Evolutionary conservation across 73 alveolate genomes (phyloP), one percentile per base, ranked within the genome.

Genomic region (Tetrahymena borealis): DNA sequence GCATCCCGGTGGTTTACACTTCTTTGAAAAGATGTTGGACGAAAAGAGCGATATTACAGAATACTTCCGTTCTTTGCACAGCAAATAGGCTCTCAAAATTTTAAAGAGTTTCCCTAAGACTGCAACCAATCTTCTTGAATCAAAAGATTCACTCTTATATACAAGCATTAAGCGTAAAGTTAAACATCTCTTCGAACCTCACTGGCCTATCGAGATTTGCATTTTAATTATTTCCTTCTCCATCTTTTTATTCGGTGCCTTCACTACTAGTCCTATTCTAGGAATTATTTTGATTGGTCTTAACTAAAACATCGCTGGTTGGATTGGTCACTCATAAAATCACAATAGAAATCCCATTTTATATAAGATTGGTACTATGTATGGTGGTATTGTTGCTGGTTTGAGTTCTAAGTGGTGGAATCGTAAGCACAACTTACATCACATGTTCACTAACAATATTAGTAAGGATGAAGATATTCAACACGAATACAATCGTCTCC

Each of bases 281-380:
- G 95, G 93, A 18, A 93, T 93, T 77, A 90, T 92, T 24, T 28
- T 92, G 16, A 78, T 93, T 32, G 95, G 41, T 39, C 40, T 93
- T 24, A 85, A 85, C 32, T 35, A 93, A 85, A 85, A 79, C 28
- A 35, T 93, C 15, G 95, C 93, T 32, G 95, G 95, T 78, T 93
- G 95, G 95, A 38, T 60, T 79, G 95, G 95, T 38, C 95, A 93
- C 78, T 93, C 95, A 38, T 40, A 85, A 28, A 93, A 93, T 90
- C 95, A 93, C 79, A 93, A 85, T 32, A 39, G 95, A 93, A 79
- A 93, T n/a, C 95, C 95, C 9, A 77, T 93, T 41, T 39, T 93
- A 32, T 93, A 93, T 90, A 93, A 85, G 38, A 35, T 93, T n/a
- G 90, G 93, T 31, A 39, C 91, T 38, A 90, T 92, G 31, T 60